Percentiles rank a stretch among this genome's conserved stretches.
Conservation (phyloP, 352 stramenopile species). For the Achlya hypogyna region DNA sequence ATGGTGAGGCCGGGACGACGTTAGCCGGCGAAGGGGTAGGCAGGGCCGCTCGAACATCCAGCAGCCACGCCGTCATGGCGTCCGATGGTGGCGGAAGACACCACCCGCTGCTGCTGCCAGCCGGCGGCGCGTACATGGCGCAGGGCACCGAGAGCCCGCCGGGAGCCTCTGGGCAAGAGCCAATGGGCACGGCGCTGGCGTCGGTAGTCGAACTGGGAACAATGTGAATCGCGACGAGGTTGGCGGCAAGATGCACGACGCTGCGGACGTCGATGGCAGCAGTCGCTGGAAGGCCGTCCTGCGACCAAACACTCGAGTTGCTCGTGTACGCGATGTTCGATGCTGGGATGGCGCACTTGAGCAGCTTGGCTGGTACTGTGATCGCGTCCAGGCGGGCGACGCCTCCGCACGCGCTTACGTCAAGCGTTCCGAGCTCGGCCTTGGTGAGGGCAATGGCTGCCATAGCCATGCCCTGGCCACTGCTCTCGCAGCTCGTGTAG, state of each 20-base stretch:
- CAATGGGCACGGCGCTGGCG: neutral
- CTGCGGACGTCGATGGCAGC: neutral
- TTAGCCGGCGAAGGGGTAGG: neutral
- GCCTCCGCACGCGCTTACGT: neutral
- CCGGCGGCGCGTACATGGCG: neutral
- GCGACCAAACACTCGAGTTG: slow-evolving; percentile 10
- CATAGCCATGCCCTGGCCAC: neutral
- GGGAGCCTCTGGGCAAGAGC: neutral
- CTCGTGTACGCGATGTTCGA: neutral
- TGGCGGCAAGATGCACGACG: too few relatives aligned
- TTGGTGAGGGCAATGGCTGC: slow-evolving; percentile 7
- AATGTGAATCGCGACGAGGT: neutral
- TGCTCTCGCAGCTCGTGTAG: slow-evolving; percentile 1
- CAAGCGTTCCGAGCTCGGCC: neutral
- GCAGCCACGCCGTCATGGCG: neutral
- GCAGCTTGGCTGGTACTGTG: neutral
- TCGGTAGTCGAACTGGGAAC: neutral
- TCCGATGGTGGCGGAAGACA: neutral
- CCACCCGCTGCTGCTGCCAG: neutral
- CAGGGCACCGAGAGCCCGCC: neutral
- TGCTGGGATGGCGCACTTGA: slow-evolving; percentile 5
- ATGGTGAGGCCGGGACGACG: neutral
- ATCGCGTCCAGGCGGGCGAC: neutral
- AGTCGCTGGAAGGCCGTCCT: neutral
- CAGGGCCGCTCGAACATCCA: neutral